A percentile compares a stretch with the other conserved stretches of the same genome.
Evolutionary conservation across 495 filamentous ascomycete genomes (phyloP).

Genomic region (Neurospora tetraspora): DNA sequence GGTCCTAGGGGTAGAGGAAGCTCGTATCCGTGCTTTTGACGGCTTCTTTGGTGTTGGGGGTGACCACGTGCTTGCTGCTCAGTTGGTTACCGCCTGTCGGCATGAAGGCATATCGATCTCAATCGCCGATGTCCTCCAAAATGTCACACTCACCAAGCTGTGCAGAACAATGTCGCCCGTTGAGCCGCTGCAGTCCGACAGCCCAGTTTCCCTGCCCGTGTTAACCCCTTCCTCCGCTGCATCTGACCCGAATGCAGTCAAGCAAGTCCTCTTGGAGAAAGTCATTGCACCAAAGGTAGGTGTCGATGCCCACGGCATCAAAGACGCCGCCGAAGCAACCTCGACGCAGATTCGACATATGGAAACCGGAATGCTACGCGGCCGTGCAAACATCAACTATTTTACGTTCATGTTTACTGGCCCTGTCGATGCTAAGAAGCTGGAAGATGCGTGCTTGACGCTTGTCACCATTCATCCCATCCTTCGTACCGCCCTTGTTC

Average conservation of each 20-base stretch:
- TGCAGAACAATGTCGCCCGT: slow-evolving; percentile 21
- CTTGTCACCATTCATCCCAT: slow-evolving; percentile 33
- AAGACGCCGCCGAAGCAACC: slow-evolving; percentile 34
- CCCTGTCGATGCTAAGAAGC: slow-evolving; percentile 27
- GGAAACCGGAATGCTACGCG: slow-evolving; percentile 35
- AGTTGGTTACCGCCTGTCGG: slow-evolving; percentile 31
- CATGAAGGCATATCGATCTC: slow-evolving; percentile 24
- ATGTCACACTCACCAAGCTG: slow-evolving; percentile 28
- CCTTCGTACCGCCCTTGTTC: slow-evolving; percentile 34
- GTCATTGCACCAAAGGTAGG: slow-evolving; percentile 28
- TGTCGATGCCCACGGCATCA: slow-evolving; percentile 24
- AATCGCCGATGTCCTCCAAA: slow-evolving; percentile 28
- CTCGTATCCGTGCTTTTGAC: slow-evolving; percentile 28
- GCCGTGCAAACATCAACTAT: slow-evolving; percentile 33
- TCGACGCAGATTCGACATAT: slow-evolving; percentile 34
- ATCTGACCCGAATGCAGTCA: slow-evolving; percentile 9
- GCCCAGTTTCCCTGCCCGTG: background rate
- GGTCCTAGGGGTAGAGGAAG: slow-evolving; percentile 28
- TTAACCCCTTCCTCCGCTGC: slow-evolving; percentile 4
- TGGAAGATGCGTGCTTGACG: slow-evolving; percentile 32
- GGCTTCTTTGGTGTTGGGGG: slow-evolving; percentile 37
- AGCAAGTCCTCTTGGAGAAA: slow-evolving; percentile 20
- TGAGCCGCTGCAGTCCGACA: slow-evolving; percentile 7
- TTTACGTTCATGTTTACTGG: slow-evolving; percentile 34
- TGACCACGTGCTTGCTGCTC: slow-evolving; percentile 30